phyloP scores from a whole-genome alignment of 1,284 basidiomycete genomes.

The Omphalotus olearius region DNA sequence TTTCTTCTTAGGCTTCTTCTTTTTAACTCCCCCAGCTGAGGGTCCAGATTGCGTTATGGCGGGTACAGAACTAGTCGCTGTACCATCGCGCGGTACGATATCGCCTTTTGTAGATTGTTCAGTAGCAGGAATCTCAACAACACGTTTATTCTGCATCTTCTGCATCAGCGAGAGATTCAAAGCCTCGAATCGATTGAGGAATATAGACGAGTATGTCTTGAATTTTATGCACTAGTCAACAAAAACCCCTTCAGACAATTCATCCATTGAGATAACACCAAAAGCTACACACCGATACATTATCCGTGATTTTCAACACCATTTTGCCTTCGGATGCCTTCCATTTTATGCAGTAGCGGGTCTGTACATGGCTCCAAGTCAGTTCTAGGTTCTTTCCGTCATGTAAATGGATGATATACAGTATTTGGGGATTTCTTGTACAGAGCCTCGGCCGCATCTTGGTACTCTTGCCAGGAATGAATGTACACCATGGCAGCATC shows the following conservation, averaged over 20 bases:
- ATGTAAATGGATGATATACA: conserved; percentile 33
- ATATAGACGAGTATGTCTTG: conserved; percentile 89
- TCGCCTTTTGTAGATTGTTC: conserved; percentile 16
- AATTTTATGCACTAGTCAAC: conserved; percentile 82
- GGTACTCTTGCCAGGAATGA: conserved; percentile 79
- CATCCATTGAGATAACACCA: neutral
- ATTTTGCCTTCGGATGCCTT: conserved; percentile 76
- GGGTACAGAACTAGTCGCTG: conserved; percentile 17
- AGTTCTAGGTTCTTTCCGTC: neutral
- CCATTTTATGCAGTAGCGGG: conserved; percentile 89
- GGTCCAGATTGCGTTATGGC: conserved; percentile 22
- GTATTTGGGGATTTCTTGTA: conserved; percentile 74
- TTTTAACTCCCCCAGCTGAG: conserved; percentile 37
- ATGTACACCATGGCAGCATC: conserved; percentile 64
- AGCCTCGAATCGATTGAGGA: conserved; percentile 91
- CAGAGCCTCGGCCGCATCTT: conserved; percentile 79
- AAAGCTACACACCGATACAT: conserved; percentile 61
- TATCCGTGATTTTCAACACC: conserved; percentile 88
- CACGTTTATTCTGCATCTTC: conserved; percentile 70
- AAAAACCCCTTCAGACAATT: neutral
- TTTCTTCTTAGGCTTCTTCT: conserved; percentile 55
- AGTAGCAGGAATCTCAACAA: conserved; percentile 18
- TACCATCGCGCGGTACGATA: neutral
- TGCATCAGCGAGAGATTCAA: conserved; percentile 81
- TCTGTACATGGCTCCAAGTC: conserved; percentile 42